A percentile compares a stretch with the other conserved stretches of the same genome.
phyloP scores from a whole-genome alignment of 2,329 filamentous ascomycete genomes.

The Pseudocercospora ulei region DNA sequence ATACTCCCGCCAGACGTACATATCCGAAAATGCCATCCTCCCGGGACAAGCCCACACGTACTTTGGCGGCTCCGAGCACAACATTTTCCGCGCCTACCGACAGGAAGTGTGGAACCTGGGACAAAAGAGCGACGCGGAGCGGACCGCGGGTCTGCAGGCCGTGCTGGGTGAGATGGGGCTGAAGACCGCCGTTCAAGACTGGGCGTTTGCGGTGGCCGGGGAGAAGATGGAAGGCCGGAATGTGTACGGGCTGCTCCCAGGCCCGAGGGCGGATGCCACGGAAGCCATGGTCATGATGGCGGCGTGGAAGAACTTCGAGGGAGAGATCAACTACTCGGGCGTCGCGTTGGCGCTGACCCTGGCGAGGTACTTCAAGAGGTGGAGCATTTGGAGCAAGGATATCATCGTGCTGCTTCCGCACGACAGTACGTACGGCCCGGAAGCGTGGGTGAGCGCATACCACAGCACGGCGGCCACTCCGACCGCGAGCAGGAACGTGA shows the following conservation, averaged over 20 bases:
- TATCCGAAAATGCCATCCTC: constrained; percentile 91
- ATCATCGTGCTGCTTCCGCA: constrained; percentile 85
- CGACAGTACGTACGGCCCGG: constrained; percentile 79
- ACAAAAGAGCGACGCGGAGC: constrained; percentile 37
- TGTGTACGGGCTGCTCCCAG: constrained; percentile 84
- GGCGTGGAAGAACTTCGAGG: constrained; percentile 74
- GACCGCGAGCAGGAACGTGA: constrained; percentile 45
- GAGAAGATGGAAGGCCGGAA: constrained; percentile 71
- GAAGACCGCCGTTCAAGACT: constrained; percentile 80
- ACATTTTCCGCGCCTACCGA: constrained; percentile 82
- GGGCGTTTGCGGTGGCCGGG: constrained; percentile 71
- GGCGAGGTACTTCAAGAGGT: constrained; percentile 89
- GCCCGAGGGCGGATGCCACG: constrained; percentile 87
- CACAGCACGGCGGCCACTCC: constrained; percentile 73
- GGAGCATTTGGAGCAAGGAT: constrained; percentile 98
- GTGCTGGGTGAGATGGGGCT: constrained; percentile 71
- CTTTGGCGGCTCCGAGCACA: constrained; percentile 91
- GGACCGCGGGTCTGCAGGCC: constrained; percentile 50
- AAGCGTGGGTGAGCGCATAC: constrained; percentile 97
- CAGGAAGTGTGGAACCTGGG: constrained; percentile 64
- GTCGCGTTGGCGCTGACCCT: constrained; percentile 77
- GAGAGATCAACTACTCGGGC: constrained; percentile 72
- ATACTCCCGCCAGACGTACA: constrained; percentile 87
- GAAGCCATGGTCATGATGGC: constrained; percentile 91
- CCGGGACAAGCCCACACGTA: constrained; percentile 97